phyloP scores from a whole-genome alignment of 2,329 filamentous ascomycete species.

The Fusarium penzigii region DNA sequence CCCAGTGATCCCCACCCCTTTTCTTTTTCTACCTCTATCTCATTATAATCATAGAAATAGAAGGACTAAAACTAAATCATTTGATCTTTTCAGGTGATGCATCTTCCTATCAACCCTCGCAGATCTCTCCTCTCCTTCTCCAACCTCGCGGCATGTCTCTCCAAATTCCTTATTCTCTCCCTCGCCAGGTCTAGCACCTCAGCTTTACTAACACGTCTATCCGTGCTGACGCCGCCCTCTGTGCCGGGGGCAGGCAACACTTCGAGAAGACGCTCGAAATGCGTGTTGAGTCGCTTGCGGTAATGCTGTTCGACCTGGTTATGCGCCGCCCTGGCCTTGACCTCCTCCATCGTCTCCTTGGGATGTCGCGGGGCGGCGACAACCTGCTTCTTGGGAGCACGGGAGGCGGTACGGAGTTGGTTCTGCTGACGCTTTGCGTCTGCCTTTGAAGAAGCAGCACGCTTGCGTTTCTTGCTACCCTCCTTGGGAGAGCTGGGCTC shows the following conservation, averaged over 20 bases:
- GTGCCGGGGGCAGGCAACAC: conserved; percentile 38
- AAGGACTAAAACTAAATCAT: too few relatives aligned
- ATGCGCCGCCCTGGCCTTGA: conserved; percentile 36
- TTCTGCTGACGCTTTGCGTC: conserved; percentile 19
- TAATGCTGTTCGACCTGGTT: conserved; percentile 52
- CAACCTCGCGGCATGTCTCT: conserved; percentile 38
- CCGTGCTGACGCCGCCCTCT: conserved; percentile 31
- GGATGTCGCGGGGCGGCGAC: conserved; percentile 18
- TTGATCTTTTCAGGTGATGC: too few relatives aligned
- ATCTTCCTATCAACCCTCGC: conserved; percentile 12
- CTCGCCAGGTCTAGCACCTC: conserved; percentile 48
- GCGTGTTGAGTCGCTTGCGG: conserved; percentile 47
- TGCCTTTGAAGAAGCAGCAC: conserved; percentile 5
- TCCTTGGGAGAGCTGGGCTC: conserved; percentile 11
- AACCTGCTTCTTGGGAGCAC: conserved; percentile 26
- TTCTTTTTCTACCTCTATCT: too few relatives aligned
- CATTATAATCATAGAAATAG: too few relatives aligned
- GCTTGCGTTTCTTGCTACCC: conserved; percentile 19
- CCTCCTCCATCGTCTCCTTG: conserved; percentile 26
- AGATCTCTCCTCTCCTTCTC: conserved; percentile 40
- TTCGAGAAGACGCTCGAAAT: conserved; percentile 46
- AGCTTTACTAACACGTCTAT: conserved; percentile 43
- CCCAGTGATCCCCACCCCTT: too few relatives aligned
- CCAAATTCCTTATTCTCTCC: conserved; percentile 42
- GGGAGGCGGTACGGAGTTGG: conserved; percentile 28